Conservation (phyloP, 129 eudicot species). For the Artemisia annua region DNA sequence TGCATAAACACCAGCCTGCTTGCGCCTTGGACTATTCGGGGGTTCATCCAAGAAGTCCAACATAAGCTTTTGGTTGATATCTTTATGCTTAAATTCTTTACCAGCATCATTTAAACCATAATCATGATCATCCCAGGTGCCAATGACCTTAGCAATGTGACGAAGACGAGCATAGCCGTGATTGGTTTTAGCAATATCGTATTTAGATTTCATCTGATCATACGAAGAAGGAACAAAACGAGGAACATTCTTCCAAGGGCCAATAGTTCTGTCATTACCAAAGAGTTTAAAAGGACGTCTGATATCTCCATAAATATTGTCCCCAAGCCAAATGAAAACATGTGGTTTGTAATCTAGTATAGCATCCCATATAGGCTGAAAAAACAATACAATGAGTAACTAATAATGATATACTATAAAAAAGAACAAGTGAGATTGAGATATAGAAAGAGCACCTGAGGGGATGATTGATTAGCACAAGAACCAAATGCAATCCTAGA, state of each 20-base stretch:
- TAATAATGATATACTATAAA: too few relatives aligned
- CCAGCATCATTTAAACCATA: conserved; percentile 76
- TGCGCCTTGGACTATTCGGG: conserved; percentile 63
- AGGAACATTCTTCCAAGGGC: conserved; percentile 78
- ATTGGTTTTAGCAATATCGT: conserved; percentile 42
- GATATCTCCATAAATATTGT: conserved; percentile 67
- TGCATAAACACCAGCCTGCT: conserved; percentile 78
- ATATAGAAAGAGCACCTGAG: conserved; percentile 39
- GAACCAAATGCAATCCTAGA: conserved; percentile 73
- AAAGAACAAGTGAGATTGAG: too few relatives aligned
- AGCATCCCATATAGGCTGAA: conserved; percentile 65
- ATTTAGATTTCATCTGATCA: conserved; percentile 50
- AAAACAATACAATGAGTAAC: neutral
- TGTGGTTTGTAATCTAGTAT: conserved; percentile 50
- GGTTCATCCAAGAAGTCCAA: conserved; percentile 75
- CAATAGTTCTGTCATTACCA: conserved; percentile 62
- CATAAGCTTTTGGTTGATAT: conserved; percentile 59
- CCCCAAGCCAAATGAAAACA: conserved; percentile 70
- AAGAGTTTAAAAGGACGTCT: conserved; percentile 50
- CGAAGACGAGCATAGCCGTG: conserved; percentile 52
- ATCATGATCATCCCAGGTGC: conserved; percentile 88
- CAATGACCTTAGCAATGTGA: conserved; percentile 50
- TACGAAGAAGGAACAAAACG: conserved; percentile 53
- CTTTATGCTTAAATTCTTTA: conserved; percentile 50
- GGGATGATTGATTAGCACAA: conserved; percentile 63